Percentiles rank a stretch among this genome's conserved stretches.
Evolutionary conservation across 257 asterid species (phyloP).

Genomic region (Mentha longifolia): DNA sequence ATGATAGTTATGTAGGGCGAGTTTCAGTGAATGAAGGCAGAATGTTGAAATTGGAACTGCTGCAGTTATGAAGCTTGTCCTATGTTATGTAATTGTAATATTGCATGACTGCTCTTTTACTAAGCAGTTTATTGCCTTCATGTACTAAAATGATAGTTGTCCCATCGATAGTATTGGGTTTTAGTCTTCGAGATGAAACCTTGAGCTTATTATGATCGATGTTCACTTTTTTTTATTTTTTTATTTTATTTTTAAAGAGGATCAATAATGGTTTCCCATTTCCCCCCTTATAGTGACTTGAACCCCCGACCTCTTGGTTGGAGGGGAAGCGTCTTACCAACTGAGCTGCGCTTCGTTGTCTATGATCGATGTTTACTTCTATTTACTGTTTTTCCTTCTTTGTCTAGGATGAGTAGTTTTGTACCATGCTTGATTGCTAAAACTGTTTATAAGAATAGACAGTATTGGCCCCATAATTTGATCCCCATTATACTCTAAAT

Average conservation of each 20-base stretch:
- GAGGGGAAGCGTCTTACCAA: too few relatives aligned
- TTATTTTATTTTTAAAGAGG: too few relatives aligned
- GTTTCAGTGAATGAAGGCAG: constrained; percentile 10
- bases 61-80: not conserved
- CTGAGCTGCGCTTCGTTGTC: too few relatives aligned
- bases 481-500: not conserved
- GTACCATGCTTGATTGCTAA: not conserved
- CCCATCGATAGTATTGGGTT: not conserved
- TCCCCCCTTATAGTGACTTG: too few relatives aligned
- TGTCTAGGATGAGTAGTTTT: constrained; percentile 4
- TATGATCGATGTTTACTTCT: not conserved
- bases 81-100: not conserved
- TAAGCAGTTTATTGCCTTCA: constrained; percentile 31
- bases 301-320: too few relatives aligned
- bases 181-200: constrained; percentile 1
- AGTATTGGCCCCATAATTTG: not conserved
- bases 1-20: constrained; percentile 23
- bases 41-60: constrained; percentile 14
- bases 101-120: constrained; percentile 31
- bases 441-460: not conserved
- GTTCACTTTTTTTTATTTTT: not conserved
- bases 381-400: not conserved
- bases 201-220: constrained; percentile 7
- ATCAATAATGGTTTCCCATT: too few relatives aligned
- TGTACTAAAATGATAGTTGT: not conserved